phyloP scores from a whole-genome alignment of 192 early-diverging fungal genomes.

The Coemansia sp. region DNA sequence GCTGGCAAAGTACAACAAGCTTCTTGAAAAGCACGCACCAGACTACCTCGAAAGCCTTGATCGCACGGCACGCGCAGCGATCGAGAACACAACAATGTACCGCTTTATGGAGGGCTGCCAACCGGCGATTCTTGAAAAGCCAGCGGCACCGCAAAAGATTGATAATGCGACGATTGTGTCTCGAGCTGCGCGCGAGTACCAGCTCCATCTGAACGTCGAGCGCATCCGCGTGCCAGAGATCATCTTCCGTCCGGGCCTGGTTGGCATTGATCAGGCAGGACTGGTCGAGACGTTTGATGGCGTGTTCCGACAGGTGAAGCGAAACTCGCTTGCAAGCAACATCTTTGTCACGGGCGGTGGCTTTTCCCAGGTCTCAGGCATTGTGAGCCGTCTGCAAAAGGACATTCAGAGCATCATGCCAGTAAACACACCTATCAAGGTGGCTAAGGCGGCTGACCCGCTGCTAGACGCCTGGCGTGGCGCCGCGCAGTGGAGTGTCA shows the following conservation, averaged over 20 bases:
- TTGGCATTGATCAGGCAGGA: conserved; percentile 88
- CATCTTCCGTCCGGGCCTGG: conserved; percentile 84
- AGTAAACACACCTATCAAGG: conserved; percentile 55
- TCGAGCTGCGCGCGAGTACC: conserved; percentile 63
- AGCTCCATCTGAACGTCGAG: conserved; percentile 90
- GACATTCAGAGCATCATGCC: conserved; percentile 70
- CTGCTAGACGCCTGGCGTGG: conserved; percentile 83
- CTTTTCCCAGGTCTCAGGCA: conserved; percentile 60
- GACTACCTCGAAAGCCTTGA: conserved; percentile 72
- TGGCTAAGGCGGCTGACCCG: conserved; percentile 69
- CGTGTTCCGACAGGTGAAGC: conserved; percentile 52
- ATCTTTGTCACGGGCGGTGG: conserved; percentile 82
- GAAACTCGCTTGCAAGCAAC: conserved; percentile 48
- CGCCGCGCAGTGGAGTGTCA: conserved; percentile 69
- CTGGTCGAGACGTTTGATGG: conserved; percentile 75
- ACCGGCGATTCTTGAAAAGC: conserved; percentile 57
- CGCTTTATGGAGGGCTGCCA: conserved; percentile 66
- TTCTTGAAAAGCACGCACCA: conserved; percentile 72
- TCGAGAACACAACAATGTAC: conserved; percentile 72
- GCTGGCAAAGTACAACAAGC: conserved; percentile 70
- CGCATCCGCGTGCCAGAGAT: conserved; percentile 85
- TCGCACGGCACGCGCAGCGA: conserved; percentile 64
- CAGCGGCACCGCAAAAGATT: conserved; percentile 52
- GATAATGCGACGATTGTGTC: conserved; percentile 50
- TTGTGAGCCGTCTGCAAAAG: conserved; percentile 63